Evolutionary conservation across 257 asterid genomes (phyloP), one percentile per base, ranked within the genome.

Genomic region (Ilex aquifolium): DNA sequence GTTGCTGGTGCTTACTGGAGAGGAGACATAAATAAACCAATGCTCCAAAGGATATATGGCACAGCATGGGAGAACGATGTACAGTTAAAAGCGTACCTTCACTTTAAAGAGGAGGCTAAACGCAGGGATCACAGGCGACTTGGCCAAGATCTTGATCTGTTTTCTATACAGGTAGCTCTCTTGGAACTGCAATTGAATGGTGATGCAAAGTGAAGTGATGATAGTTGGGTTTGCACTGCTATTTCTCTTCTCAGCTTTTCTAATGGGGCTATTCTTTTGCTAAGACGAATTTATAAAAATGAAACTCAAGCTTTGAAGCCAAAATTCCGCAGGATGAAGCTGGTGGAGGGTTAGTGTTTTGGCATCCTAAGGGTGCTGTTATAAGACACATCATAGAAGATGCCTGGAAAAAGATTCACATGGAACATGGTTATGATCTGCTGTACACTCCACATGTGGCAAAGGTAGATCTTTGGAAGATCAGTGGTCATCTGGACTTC

Each of bases 1-100:
- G 96, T 92, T 73, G 99, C 99, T 66, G 99, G 99, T 74, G 99
- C 99, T 63, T 92, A 92, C 82, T 92, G 99, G 99, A 82, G 99
- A 81, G 97, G 99, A 73, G 95, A 92, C 66, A 80, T 78, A 60
- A 75, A 78, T 65, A 89, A 74, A 69, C 95, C 94, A 50, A 89
- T 92, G 99, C 84, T 92, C 72, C 99, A 92, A 76, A 84, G 99
- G 66, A 85, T 92, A 69, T 92, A 92, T 72, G 99, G 99, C 59
- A 92, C 99, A 2, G 99, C 99, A 32, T 92, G 99, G 99, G 99
- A 92, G 83, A 83, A 76, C 69, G 97, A 85, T 81, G 90, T 85
- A 60, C 97, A 92, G 67, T 81, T 92, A 36, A 89, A 83, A 79
- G 95, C 95, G 57, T 92, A 89, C 64, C 81, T 78, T 69, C 91